phyloP scores from a whole-genome alignment of 176 grass and related monocot species.

The Aegilops umbellulata region DNA sequence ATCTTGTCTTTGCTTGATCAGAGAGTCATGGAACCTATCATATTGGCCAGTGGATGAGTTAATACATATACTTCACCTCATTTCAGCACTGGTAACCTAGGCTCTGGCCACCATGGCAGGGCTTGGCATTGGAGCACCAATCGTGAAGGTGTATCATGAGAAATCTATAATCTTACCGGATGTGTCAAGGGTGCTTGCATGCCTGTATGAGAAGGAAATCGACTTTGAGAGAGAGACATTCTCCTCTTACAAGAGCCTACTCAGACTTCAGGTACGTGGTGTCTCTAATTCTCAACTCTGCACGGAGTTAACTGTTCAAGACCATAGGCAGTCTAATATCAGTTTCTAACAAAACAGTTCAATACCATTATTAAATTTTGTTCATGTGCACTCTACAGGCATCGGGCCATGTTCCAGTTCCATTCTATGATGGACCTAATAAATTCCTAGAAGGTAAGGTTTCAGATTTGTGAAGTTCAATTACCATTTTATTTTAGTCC shows the following conservation, averaged over 20 bases:
- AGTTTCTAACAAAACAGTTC: neutral
- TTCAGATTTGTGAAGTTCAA: constrained; percentile 19
- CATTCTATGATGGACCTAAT: constrained; percentile 56
- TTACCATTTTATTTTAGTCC: neutral
- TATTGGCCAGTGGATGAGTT: constrained; percentile 28
- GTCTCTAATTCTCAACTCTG: constrained; percentile 4
- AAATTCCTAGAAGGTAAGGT: constrained; percentile 71
- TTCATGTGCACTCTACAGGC: constrained; percentile 46
- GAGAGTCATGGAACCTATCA: constrained; percentile 44
- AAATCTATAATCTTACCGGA: constrained; percentile 69
- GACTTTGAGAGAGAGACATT: constrained; percentile 33
- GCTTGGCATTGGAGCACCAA: constrained; percentile 36
- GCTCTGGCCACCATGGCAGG: constrained; percentile 47
- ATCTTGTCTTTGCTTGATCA: constrained; percentile 84
- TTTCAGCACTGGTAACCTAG: constrained; percentile 20
- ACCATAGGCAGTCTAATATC: constrained; percentile 6
- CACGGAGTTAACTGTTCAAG: neutral
- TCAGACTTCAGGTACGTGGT: constrained; percentile 74
- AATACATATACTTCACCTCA: constrained; percentile 2
- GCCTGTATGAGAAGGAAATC: constrained; percentile 81
- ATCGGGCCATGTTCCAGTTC: constrained; percentile 54
- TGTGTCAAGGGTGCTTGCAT: constrained; percentile 83
- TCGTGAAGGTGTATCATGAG: constrained; percentile 72
- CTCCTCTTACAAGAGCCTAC: constrained; percentile 50
- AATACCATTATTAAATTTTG: neutral